Conservation (phyloP, 73 alveolate genomes). For the Tetrahymena elliotti region DNA sequence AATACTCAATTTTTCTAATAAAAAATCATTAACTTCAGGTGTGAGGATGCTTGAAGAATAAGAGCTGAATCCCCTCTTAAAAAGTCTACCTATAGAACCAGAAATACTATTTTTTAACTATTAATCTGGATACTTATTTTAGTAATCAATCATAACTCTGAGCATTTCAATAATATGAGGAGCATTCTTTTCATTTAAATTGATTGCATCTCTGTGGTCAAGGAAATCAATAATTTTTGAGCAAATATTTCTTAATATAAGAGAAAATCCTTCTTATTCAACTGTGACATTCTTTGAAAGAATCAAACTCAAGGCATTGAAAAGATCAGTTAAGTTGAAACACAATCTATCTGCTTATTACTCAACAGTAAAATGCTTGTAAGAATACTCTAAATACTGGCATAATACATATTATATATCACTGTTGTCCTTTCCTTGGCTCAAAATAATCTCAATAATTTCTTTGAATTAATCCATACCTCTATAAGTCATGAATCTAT, state of each 20-base stretch:
- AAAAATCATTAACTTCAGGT: background rate
- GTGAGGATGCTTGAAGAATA: background rate
- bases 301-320: background rate
- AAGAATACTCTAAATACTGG: background rate
- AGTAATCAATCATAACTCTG: background rate
- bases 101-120: background rate
- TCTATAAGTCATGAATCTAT: background rate
- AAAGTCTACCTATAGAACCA: background rate
- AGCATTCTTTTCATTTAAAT: background rate
- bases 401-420: background rate
- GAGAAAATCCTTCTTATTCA: background rate
- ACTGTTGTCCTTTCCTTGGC: background rate
- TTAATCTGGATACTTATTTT: background rate
- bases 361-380: background rate
- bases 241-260: background rate
- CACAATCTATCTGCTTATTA: background rate
- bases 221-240: background rate
- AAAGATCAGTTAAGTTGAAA: background rate
- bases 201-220: background rate
- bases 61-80: background rate
- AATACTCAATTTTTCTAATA: background rate
- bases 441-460: background rate
- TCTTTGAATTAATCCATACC: background rate
- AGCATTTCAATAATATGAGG: background rate
- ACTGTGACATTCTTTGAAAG: background rate